Percentiles rank a stretch among this genome's conserved stretches.
phyloP scores from a whole-genome alignment of 148 eudicot species.

The Amaranthus cruentus region DNA sequence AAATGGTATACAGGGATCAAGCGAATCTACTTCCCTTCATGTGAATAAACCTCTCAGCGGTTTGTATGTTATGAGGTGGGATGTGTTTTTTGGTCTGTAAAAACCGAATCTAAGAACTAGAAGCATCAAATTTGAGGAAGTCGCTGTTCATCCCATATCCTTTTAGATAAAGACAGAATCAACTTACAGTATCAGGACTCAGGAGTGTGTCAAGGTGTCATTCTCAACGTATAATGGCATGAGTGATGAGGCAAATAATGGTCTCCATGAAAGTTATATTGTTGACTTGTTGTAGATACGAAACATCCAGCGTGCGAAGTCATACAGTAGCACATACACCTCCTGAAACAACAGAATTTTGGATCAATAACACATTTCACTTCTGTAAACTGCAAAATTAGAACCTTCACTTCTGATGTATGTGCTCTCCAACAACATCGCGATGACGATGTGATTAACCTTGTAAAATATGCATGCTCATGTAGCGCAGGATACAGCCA shows the following conservation, averaged over 20 bases:
- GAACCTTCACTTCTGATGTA: no score
- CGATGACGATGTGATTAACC: background rate
- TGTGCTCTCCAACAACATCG: no score
- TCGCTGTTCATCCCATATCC: background rate
- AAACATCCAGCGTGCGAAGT: conserved; percentile 5
- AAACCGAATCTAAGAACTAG: conserved; percentile 9
- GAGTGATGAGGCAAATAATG: conserved; percentile 12
- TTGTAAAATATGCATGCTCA: background rate
- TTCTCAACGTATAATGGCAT: conserved; percentile 8
- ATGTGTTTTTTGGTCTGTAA: background rate
- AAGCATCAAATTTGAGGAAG: conserved; percentile 4
- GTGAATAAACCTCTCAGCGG: background rate
- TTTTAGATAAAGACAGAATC: conserved; percentile 4
- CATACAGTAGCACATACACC: conserved; percentile 53
- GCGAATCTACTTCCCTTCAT: conserved; percentile 13
- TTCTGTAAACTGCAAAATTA: background rate
- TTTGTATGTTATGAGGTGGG: conserved; percentile 3
- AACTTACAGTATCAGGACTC: conserved; percentile 23
- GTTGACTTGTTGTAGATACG: conserved; percentile 7
- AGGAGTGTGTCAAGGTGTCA: conserved; percentile 3
- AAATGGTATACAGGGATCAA: conserved; percentile 8
- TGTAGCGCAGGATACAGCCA: background rate
- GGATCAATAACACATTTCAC: background rate
- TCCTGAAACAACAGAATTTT: conserved; percentile 34
- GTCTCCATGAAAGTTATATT: conserved; percentile 14